These are phyloP conservation scores for Chamaecyparis obtusa DNA, from an alignment of 75 land plant species.

Conservation along the genomic window DNA sequence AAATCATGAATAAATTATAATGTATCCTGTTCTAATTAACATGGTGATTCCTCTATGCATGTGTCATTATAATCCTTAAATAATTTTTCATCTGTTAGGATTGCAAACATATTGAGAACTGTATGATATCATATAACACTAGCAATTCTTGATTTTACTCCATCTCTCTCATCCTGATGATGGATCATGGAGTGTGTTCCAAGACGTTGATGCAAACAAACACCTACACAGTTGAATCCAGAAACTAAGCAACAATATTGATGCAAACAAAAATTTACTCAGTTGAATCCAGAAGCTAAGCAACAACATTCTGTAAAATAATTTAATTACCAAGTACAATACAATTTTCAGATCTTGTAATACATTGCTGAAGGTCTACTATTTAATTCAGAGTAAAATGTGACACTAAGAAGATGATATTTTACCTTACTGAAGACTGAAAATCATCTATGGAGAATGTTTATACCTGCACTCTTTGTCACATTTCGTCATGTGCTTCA, in stretches of 20 bases:
- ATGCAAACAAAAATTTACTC: too few relatives aligned
- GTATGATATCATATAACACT: background rate
- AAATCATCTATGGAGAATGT: background rate
- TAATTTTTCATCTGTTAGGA: background rate
- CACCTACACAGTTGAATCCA: too few relatives aligned
- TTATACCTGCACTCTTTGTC: background rate
- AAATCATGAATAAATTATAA: background rate
- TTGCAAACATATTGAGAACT: background rate
- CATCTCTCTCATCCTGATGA: too few relatives aligned
- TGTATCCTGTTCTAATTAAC: background rate
- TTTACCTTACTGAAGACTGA: background rate
- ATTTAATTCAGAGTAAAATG: background rate
- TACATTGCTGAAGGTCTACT: background rate
- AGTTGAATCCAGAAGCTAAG: too few relatives aligned
- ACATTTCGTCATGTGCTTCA: background rate
- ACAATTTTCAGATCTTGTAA: background rate
- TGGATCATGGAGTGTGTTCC: too few relatives aligned
- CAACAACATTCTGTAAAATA: background rate
- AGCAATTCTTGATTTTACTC: background rate
- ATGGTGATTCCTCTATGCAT: background rate
- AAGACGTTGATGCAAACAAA: too few relatives aligned
- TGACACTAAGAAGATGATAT: background rate
- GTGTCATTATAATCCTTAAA: background rate
- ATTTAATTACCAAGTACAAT: background rate
- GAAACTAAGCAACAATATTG: too few relatives aligned